Evolutionary conservation across 192 early-diverging fungal genomes (phyloP), one percentile per base, ranked within the genome.

Genomic region (Phycomyces blakesleeanus): DNA sequence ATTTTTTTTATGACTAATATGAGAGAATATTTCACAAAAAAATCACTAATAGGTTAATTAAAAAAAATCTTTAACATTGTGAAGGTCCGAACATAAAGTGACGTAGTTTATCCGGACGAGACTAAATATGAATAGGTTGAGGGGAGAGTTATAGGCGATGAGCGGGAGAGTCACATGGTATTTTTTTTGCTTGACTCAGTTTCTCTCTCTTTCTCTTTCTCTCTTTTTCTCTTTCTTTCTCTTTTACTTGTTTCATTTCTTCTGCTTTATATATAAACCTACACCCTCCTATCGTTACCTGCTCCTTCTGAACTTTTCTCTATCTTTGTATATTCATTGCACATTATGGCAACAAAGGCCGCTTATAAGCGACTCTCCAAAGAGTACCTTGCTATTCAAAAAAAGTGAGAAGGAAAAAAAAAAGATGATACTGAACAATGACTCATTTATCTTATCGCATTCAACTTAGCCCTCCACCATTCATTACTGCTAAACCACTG

Each of bases 401-500:
- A 75, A 60, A 78, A 64, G 79, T 81, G 76, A 58, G 26, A 51
- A 12, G n/a, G n/a, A 25, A 49, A 14, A 24, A 58, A 29, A 4
- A 15, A 16, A 60, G 44, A 21, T 25, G 24, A 40, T 34, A 22
- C 26, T 63, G 10, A 12, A 25, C 3, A 34, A 34, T 34, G 29
- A 7, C 15, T 25, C 9, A 18, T 59, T 38, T 25, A 11, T 42
- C 38, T 49, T 25, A 52, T 63, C 7, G 26, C 10, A 0, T 40
- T 1, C 26, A 71, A n/a, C n/a, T n/a, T 67, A 91, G 85, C 69
- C 96, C 96, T 12, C 86, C 91, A 24, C 91, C 92, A 21, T 97
- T 86, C 64, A 91, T 99, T 59, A 81, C 82, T 52, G 93, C 97
- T 10, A 91, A 90, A 66, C 97, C 97, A 14, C 76, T 95, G 15